phyloP scores from a whole-genome alignment of 257 asterid species.

The Fraxinus cuspidata region DNA sequence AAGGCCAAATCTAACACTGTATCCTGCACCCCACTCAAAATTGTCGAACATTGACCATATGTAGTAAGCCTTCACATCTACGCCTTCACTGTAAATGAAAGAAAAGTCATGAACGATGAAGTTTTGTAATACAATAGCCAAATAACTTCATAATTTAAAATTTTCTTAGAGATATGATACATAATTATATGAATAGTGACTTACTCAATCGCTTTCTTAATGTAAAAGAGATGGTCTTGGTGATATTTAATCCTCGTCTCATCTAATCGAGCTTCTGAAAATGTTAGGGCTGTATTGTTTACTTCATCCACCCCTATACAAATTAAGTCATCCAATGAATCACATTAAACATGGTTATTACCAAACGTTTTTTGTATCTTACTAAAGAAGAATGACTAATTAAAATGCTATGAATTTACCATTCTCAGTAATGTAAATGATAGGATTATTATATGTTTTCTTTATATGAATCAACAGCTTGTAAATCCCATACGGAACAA shows the following conservation, averaged over 20 bases:
- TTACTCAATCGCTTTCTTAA: constrained; percentile 25
- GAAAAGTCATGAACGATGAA: not conserved
- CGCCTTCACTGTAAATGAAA: constrained; percentile 2
- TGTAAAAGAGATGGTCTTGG: constrained; percentile 22
- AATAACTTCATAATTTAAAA: no score
- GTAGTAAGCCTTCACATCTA: constrained; percentile 9
- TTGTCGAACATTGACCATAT: constrained; percentile 18
- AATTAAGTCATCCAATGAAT: not conserved
- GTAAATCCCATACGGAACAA: constrained; percentile 32
- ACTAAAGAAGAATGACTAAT: not conserved
- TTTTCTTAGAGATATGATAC: no score
- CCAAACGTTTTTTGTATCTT: not conserved
- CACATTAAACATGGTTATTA: no score
- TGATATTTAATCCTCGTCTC: constrained; percentile 17
- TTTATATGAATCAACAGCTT: constrained; percentile 19
- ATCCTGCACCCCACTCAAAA: constrained; percentile 14
- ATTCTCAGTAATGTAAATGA: constrained; percentile 39
- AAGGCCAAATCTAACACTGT: constrained; percentile 15
- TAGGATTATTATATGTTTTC: constrained; percentile 23
- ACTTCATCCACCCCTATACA: constrained; percentile 24
- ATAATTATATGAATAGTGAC: not conserved
- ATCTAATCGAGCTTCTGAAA: constrained; percentile 21
- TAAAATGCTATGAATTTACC: constrained; percentile 1
- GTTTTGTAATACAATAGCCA: no score
- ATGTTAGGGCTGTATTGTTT: constrained; percentile 7